Evolutionary conservation across 1,284 basidiomycete species (phyloP), one percentile per base, ranked within the genome.

Genomic region (Cryptococcus amylolentus): DNA sequence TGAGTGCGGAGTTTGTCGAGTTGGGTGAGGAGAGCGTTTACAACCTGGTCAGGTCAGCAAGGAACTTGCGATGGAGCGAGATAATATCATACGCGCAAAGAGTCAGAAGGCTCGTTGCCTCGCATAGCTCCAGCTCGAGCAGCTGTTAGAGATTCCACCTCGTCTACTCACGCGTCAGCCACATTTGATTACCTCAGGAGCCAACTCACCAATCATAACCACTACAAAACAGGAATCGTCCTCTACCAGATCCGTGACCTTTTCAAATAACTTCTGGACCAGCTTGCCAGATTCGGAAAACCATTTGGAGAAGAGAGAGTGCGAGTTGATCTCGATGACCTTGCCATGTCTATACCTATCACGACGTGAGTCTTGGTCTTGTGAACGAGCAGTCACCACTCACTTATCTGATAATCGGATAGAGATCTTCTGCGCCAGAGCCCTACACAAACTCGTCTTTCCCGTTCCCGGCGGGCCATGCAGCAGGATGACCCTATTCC

Each of bases 211-310:
- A 52, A 99, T 98, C 42, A 99, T 82, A 16, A 99, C 90, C 2
- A 97, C 86, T 0, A 98, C 86, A 69, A 98, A 98, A 7, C 86
- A 86, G 51, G 88, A 85, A 57, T 92, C 88, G 66, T 98, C 93
- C 52, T 94, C 91, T 6, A 81, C 79, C 78, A 98, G 84, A 64
- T 94, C 91, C 49, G 84, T 88, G 48, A 99, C 91, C 56, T 84
- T 88, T 49, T 84, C 85, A 71, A 99, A 99, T 16, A 98, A 81
- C 55, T 88, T 84, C 70, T 98, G 94, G 0, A 99, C 96, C 14
- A 99, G 85, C 77, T 99, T 99, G 28, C 96, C 96, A 0, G 91
- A 95, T 72, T 99, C 96, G 1, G 92, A 96, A 78, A 98, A 99
- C 93, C 93, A 96, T 63, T 91, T 88, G 7, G 90, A 93, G 73